Base-by-base conservation (phyloP, 441 rosid species). In the Gossypium davidsonii region DNA sequence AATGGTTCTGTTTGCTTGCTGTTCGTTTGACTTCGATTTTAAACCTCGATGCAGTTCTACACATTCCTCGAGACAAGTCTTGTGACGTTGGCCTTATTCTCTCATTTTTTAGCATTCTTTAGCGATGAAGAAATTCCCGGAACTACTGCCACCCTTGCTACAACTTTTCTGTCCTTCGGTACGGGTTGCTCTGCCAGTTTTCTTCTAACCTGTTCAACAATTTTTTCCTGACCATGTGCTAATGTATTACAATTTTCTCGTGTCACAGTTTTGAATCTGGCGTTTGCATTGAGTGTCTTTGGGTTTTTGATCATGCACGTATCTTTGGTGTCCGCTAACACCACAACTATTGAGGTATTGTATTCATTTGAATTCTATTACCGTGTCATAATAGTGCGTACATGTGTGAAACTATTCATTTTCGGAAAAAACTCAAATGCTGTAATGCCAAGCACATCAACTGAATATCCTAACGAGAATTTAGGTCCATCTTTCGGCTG, bases 141-240 rank as follows among this genome's bases (percentile, higher is more conserved):
- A 73, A 85, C 93, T 7, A 92, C 97, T 0, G 88, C 94, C 73
- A 87, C 88, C 21, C 94, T 92, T 25, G 97, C 96, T 4, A 87
- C 94, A 25, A 92, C 97, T 63, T 89, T 92, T 84, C 91, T 92
- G 74, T 85, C 96, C 73, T 90, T 92, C 61, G 94, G 97, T 91
- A 84, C 57, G 78, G 69, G 74, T 12, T 67, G 37, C 20, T 67
- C n/a, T 1, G 42, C 51, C 74, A 20, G 6, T 23, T 31, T 26
- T 31, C n/a, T 56, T 64, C 23, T 77, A 21, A 28, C 53, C 17
- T 8, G 1, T 64, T 73, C 2, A 3, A 37, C n/a, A 3, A 48
- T 48, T 52, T 52, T 74, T 28, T 28, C 6, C 12, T 25, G n/a
- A 28, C 21, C 67, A 39, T n/a, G 7, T 44, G 39, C 52, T 34